Evolutionary conservation across 2,329 filamentous ascomycete genomes (phyloP).

Genomic region (Apiospora sp.): DNA sequence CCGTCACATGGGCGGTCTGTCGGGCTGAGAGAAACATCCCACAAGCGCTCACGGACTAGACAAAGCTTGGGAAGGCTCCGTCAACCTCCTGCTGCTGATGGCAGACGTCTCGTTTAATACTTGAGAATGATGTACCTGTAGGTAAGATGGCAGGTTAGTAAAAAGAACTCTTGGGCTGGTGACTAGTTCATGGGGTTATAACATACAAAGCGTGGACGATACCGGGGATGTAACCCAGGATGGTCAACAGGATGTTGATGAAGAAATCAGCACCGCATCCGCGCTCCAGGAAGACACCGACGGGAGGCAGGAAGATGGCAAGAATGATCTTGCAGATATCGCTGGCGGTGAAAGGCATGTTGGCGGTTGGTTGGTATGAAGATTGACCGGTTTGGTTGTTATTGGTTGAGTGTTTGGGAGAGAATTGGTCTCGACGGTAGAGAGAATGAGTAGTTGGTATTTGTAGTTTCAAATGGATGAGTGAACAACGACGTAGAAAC

Average conservation of each 20-base stretch:
- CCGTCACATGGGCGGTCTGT: conserved; percentile 19
- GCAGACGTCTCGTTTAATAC: conserved; percentile 58
- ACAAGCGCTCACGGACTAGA: background rate
- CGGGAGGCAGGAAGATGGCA: conserved; percentile 79
- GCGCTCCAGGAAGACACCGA: conserved; percentile 84
- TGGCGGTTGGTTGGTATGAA: conserved; percentile 31
- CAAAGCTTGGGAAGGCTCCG: background rate
- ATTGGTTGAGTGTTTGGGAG: background rate
- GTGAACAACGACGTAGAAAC: background rate
- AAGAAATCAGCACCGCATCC: conserved; percentile 79
- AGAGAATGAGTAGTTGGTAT: background rate
- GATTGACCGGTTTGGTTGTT: conserved; percentile 29
- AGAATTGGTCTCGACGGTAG: conserved; percentile 12
- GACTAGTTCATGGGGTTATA: conserved; percentile 9
- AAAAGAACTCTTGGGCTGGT: background rate
- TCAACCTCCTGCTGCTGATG: conserved; percentile 4
- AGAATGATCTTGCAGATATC: conserved; percentile 76
- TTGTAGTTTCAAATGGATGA: background rate
- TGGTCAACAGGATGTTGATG: conserved; percentile 82
- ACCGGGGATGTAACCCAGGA: conserved; percentile 74
- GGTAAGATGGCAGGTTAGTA: conserved; percentile 18
- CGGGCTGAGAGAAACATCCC: background rate
- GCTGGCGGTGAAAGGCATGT: conserved; percentile 33
- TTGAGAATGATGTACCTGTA: conserved; percentile 78
- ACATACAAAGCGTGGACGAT: conserved; percentile 82